Evolutionary conservation across 2,329 filamentous ascomycete genomes (phyloP), one percentile per base, ranked within the genome.

Genomic region (Aspergillus pseudotamarii): DNA sequence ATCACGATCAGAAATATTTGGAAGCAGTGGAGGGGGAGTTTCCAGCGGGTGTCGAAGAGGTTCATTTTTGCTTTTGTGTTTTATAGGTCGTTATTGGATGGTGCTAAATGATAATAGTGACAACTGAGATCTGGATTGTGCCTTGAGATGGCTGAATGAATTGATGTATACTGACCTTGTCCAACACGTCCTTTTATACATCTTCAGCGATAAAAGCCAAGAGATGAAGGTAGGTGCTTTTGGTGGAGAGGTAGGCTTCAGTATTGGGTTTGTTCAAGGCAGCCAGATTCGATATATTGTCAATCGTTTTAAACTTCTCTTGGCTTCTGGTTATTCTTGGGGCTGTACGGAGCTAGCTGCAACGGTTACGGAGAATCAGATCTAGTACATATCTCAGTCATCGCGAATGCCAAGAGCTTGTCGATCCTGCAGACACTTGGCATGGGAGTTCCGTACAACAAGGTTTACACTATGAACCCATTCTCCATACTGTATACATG

Each of bases 171-270:
- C 3, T 28, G 26, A 3, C 14, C 16, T 48, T 3, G 2, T 26
- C 3, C 14, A 23, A 4, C 45, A 16, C 2, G 21, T 14, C 0
- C 11, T 46, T 46, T 14, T 46, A 46, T 46, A 23, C 43, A 46
- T 46, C 0, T 3, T 23, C 14, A 0, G 1, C n/a, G 6, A 19
- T 3, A 6, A 6, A 26, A 6, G 11, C 34, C 45, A 48, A 26
- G 21, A 14, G 14, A 48, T 12, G 11, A 6, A 1, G 12, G 11
- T 0, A 0, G 12, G 9, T 48, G 0, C 9, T 28, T 3, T 14
- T 9, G 0, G 1, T 26, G 23, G 19, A 26, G 23, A 26, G 4
- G 2, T 28, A 6, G 45, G 14, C 0, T 48, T 8, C 8, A 11
- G 45, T 26, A 28, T 48, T 26, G 2, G 23, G 0, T 23, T 19